Evolutionary conservation across 2,329 filamentous ascomycete species (phyloP), one percentile per base, ranked within the genome.

Genomic region (Verticillium nubilum): DNA sequence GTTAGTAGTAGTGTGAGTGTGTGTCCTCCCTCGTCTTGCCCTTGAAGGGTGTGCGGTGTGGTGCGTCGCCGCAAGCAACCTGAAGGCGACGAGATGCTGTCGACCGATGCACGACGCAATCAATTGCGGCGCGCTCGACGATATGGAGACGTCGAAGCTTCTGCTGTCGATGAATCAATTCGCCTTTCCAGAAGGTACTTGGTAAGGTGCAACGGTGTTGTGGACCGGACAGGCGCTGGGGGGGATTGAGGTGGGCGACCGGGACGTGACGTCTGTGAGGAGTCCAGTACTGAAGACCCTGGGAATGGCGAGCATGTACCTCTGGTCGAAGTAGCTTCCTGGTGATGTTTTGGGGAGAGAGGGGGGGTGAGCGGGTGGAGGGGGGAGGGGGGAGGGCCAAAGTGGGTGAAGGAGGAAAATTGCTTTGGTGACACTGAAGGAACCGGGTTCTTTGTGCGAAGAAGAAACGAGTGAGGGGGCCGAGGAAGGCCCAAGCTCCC

Each of bases 301-400:
- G 42, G 26, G 35, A 10, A 37, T 42, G 35, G 33, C 23, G 31
- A 37, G 27, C 15, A 61, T 70, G 75, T 77, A 78, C 75, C 68
- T 77, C 66, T 60, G 67, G 65, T 66, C 64, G 69, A 78, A 74
- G 75, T 77, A 76, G 73, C 73, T 76, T 68, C 66, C 67, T 70
- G 65, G 69, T 61, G 72, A 74, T 72, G 71, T 72, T 74, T 74
- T 72, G 70, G 71, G 58, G 47, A 56, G 56, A 37, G 54, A 61
- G 60, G 58, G 60, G 58, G 60, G 60, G 56, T 53, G 29, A 31
- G 29, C 29, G 58, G 60, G 59, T 57, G 58, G 60, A 62, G 58
- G 60, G 58, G 62, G 47, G 47, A 12, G 29, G 52, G 52, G 29
- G 52, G 29, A 54, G 52, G 52, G 23, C 13, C 26, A 33, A 33